Evolutionary conservation across 2,329 filamentous ascomycete genomes (phyloP), one percentile per base, ranked within the genome.

Genomic region (Talaromyces sp.): DNA sequence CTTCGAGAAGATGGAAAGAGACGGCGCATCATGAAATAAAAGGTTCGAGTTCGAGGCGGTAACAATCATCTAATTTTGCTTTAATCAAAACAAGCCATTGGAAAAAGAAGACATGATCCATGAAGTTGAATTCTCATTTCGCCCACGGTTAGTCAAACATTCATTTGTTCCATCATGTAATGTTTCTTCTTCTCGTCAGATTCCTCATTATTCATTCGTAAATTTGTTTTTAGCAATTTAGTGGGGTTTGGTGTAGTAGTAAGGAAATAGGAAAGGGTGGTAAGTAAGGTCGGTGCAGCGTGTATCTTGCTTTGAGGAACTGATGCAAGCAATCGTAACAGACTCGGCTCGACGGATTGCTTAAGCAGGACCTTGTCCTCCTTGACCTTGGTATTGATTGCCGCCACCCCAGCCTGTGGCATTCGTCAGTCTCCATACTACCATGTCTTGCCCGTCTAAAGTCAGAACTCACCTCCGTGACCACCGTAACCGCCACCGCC

Each of bases 401-500:
- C 56, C 58, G 56, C 63, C 63, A 60, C 64, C 66, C 67, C 67
- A 69, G 14, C 67, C 67, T 69, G 31, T 35, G 50, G 52, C 56
- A 37, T 11, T 59, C 14, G n/a, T 59, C 35, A 59, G 56, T 59
- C 45, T 19, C 2, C 24, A 59, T 50, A 10, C 47, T 7, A 16
- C 22, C 47, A 50, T 27, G 3, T 50, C 22, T 50, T 50, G 22
- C 22, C 16, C 16, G 22, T 16, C 11, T 19, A 3, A 22, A 37
- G 41, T 58, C n/a, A 62, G 4, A 47, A 58, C 64, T 65, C 57
- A 66, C 65, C 65, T 58, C 67, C 66, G 33, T 59, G 43, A 61
- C 70, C 70, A 50, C 71, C 66, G 56, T 73, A 73, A 14, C 56
- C 72, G 9, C 70, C 70, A 67, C 69, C 63, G 67, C 67, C 61